A percentile compares a stretch with the other conserved stretches of the same genome.
Evolutionary conservation across 352 stramenopile species (phyloP).

Genomic region (Phytopythium delawarense): DNA sequence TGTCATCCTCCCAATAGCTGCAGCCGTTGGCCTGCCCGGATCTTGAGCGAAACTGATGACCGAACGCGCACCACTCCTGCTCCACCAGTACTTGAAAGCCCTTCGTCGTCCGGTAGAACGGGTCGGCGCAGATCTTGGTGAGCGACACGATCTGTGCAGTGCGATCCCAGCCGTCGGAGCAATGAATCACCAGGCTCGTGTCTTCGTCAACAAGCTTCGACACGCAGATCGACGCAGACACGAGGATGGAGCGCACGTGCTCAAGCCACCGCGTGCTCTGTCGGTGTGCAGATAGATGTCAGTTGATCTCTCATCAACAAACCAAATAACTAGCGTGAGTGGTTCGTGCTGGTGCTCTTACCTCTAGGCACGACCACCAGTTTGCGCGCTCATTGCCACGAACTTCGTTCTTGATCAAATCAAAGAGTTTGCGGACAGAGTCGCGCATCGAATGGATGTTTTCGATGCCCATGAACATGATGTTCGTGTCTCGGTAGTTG

Average conservation of each 20-base stretch:
- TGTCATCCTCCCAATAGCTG: constrained; percentile 92
- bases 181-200: constrained; percentile 97
- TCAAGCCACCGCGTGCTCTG: constrained; percentile 78
- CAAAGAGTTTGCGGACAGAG: constrained; percentile 76
- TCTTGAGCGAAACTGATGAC: constrained; percentile 96
- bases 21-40: constrained; percentile 55
- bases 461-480: constrained; percentile 87
- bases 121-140: constrained; percentile 96
- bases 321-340: not conserved
- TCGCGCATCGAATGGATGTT: constrained; percentile 93
- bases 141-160: constrained; percentile 95
- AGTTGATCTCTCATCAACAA: not conserved
- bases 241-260: constrained; percentile 70
- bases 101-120: constrained; percentile 95
- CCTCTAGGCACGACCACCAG: constrained; percentile 77
- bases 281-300: constrained; percentile 2
- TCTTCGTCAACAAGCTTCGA: constrained; percentile 81
- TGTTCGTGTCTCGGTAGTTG: constrained; percentile 79
- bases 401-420: constrained; percentile 84
- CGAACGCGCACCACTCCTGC: constrained; percentile 99
- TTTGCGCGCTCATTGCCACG: constrained; percentile 74
- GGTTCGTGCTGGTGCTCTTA: constrained; percentile 15
- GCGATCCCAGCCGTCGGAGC: constrained; percentile 98
- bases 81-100: constrained; percentile 97
- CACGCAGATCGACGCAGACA: constrained; percentile 92